Evolutionary conservation across 2,329 filamentous ascomycete genomes (phyloP).

Genomic region (Aspergillus pseudoglaucus): DNA sequence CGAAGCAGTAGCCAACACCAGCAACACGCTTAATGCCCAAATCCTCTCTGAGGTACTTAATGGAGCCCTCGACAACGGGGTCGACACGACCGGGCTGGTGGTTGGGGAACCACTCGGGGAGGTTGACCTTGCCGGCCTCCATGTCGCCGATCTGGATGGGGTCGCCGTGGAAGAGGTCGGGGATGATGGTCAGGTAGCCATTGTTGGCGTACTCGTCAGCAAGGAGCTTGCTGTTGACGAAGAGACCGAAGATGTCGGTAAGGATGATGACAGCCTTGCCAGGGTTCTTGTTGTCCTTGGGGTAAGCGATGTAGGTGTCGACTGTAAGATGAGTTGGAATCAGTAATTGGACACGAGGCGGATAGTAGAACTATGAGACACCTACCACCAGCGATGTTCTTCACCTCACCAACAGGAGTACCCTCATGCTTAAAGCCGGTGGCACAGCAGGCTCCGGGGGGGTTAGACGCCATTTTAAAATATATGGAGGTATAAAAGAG

Average conservation of each 20-base stretch:
- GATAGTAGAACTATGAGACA: neutral
- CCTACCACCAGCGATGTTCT: slow-evolving; percentile 42
- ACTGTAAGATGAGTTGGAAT: slow-evolving; percentile 5
- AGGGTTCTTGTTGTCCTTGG: slow-evolving; percentile 44
- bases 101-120: slow-evolving; percentile 45
- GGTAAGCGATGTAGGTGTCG: slow-evolving; percentile 51
- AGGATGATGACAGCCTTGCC: slow-evolving; percentile 52
- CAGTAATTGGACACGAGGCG: neutral
- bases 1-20: slow-evolving; percentile 68
- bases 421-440: slow-evolving; percentile 49
- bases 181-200: slow-evolving; percentile 62
- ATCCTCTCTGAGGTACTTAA: slow-evolving; percentile 53
- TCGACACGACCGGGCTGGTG: slow-evolving; percentile 47
- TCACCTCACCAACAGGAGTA: slow-evolving; percentile 41
- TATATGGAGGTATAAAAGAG: neutral
- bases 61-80: slow-evolving; percentile 44
- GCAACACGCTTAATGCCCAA: slow-evolving; percentile 55
- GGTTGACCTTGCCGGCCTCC: slow-evolving; percentile 41
- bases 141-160: slow-evolving; percentile 49
- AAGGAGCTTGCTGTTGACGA: slow-evolving; percentile 56
- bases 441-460: slow-evolving; percentile 44
- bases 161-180: slow-evolving; percentile 66
- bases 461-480: slow-evolving; percentile 45
- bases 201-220: slow-evolving; percentile 70
- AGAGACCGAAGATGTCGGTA: slow-evolving; percentile 55